Percentiles rank a stretch among this genome's conserved stretches.
These are phyloP conservation scores for Vicia villosa DNA, from an alignment of 306 rosid species.

Conservation along the genomic window DNA sequence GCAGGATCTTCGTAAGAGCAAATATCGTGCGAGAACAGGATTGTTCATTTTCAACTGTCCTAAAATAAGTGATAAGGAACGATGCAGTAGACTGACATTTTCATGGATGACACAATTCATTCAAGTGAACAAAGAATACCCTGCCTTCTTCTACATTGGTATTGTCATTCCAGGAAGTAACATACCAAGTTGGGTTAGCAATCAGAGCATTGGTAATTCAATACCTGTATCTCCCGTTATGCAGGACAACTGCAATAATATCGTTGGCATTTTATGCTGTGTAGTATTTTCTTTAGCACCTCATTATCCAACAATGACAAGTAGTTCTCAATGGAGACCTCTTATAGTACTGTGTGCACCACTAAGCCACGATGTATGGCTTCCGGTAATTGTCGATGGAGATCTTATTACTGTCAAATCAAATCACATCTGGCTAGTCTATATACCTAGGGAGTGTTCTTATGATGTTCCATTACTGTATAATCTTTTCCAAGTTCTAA, in stretches of 20 bases:
- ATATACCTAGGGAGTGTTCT: not conserved
- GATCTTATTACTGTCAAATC: not conserved
- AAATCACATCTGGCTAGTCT: not conserved
- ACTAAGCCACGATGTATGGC: too few relatives aligned
- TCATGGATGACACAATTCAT: too few relatives aligned
- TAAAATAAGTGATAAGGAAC: not conserved
- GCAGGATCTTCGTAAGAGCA: not conserved
- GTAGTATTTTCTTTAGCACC: not conserved
- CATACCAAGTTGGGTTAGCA: constrained; percentile 17
- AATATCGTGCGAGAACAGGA: not conserved
- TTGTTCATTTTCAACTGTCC: not conserved
- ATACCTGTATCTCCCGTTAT: not conserved
- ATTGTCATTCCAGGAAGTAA: not conserved
- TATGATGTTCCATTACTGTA: not conserved
- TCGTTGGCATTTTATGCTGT: not conserved
- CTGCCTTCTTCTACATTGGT: not conserved
- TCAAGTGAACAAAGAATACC: not conserved
- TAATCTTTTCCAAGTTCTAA: too few relatives aligned
- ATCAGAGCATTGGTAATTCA: not conserved
- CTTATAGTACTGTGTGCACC: too few relatives aligned
- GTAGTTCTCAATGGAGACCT: not conserved
- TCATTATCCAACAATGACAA: not conserved
- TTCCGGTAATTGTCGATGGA: too few relatives aligned
- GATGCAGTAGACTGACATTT: not conserved
- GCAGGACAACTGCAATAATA: not conserved